These are phyloP conservation scores for Nemania abortiva DNA, from an alignment of 2,329 filamentous ascomycete species.

Conservation along the genomic window DNA sequence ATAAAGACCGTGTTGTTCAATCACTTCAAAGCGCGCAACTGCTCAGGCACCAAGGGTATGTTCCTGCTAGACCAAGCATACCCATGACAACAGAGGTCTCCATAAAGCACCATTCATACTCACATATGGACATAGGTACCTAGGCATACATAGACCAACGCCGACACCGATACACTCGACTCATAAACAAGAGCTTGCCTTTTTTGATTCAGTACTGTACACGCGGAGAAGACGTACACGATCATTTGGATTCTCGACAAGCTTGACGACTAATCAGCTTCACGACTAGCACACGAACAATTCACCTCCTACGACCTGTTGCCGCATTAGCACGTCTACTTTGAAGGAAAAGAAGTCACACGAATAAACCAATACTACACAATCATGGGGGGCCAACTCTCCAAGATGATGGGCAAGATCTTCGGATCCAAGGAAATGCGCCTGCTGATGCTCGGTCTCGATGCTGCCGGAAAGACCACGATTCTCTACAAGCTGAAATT, in stretches of 20 bases:
- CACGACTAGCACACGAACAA: not conserved
- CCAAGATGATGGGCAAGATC: conserved; percentile 98
- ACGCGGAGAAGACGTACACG: not conserved
- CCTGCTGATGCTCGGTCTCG: conserved; percentile 96
- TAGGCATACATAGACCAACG: not conserved
- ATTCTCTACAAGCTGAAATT: conserved; percentile 99
- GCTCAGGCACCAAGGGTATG: conserved; percentile 1
- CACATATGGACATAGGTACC: not conserved
- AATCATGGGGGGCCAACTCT: conserved; percentile 89
- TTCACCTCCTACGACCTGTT: not conserved
- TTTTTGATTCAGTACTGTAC: not conserved
- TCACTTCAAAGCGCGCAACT: not conserved
- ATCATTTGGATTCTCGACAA: not conserved
- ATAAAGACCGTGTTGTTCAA: not conserved
- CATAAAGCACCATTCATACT: conserved; percentile 7
- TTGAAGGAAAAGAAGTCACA: not conserved
- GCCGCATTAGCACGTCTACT: not conserved
- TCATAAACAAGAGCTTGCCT: not conserved
- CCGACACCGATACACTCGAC: not conserved
- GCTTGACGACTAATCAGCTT: not conserved
- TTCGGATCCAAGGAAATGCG: conserved; percentile 99
- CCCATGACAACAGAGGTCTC: not conserved
- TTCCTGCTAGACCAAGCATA: not conserved
- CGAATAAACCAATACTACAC: conserved; percentile 1
- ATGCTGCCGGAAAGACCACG: conserved; percentile 98